phyloP scores from a whole-genome alignment of 352 stramenopile genomes.

The Globisporangium abappressorium region DNA sequence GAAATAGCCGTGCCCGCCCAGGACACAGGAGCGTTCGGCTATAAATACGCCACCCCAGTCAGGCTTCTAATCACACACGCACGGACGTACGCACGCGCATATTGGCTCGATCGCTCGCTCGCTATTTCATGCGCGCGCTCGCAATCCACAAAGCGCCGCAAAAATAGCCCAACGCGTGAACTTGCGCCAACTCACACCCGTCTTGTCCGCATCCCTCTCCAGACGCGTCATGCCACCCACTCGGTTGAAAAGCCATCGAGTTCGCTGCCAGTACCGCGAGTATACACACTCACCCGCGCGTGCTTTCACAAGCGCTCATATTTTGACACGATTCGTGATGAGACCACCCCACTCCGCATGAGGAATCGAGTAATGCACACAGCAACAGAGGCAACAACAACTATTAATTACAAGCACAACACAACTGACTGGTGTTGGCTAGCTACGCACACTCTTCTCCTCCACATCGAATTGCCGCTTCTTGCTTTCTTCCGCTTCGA shows the following conservation, averaged over 20 bases:
- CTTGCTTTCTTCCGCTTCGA: too few species aligned
- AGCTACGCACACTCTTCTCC: too few species aligned
- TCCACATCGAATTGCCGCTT: too few species aligned
- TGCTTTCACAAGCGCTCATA: too few species aligned
- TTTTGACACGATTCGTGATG: too few species aligned
- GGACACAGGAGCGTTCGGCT: not conserved
- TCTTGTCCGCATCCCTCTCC: not conserved
- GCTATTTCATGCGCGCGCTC: not conserved
- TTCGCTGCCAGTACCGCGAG: too few species aligned
- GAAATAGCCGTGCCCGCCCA: slow-evolving; percentile 1
- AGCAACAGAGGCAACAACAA: too few species aligned
- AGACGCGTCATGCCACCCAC: not conserved
- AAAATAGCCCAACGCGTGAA: not conserved
- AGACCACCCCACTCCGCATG: too few species aligned
- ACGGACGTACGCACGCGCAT: not conserved
- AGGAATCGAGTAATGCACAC: too few species aligned
- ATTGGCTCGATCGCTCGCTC: not conserved
- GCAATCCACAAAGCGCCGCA: not conserved
- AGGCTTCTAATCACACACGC: not conserved
- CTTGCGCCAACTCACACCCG: not conserved
- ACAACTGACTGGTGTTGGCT: too few species aligned
- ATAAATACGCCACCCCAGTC: slow-evolving; percentile 4
- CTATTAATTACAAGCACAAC: too few species aligned
- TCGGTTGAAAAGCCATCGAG: not conserved
- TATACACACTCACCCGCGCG: too few species aligned